Evolutionary conservation across 2,329 filamentous ascomycete genomes (phyloP), one percentile per base, ranked within the genome.

Genomic region (Xylariaceae sp.): DNA sequence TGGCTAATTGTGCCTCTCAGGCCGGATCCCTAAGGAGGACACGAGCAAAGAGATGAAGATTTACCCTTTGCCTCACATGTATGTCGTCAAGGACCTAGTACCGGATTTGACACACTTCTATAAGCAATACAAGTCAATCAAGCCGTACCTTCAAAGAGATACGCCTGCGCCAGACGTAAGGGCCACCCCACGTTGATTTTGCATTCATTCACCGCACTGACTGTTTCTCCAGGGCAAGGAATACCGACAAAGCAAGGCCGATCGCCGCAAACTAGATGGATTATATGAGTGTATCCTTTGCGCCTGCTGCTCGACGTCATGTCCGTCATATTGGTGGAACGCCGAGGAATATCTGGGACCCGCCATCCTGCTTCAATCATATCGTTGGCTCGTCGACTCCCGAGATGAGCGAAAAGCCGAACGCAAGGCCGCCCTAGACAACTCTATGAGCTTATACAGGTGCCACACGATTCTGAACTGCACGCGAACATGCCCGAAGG

Each of bases 271-370:
- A 88, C 88, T 99, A 53, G 95, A 98, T 74, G 95, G 95, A 64
- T 87, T 98, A 26, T 98, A 99, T 82, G 95, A 99, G 80, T 99
- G 95, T 81, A 98, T 99, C 77, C 89, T 99, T 56, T 99, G 95
- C 83, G 93, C 93, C 68, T 99, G 95, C 88, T 99, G 95, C 87
- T 95, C 90, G 66, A 99, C 95, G 20, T 96, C 93, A 45, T 99
- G 95, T 84, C 95, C 95, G n/a, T 97, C 92, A 18, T 99, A 99
- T 84, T 99, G 95, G 95, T 99, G 95, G 95, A 99, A 99, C 83
- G 88, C 89, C 67, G 93, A 98, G 79, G 93, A 98, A 78, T 99
- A 99, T 81, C 90, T 99, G 48, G 95, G 95, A 62, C 95, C 95
- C 57, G 95, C 95, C 65, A 91, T 99, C 59, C 89, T 99, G 50